Evolutionary conservation across 2,329 filamentous ascomycete genomes (phyloP).

Genomic region (Aspergillus pseudoviridinutans): DNA sequence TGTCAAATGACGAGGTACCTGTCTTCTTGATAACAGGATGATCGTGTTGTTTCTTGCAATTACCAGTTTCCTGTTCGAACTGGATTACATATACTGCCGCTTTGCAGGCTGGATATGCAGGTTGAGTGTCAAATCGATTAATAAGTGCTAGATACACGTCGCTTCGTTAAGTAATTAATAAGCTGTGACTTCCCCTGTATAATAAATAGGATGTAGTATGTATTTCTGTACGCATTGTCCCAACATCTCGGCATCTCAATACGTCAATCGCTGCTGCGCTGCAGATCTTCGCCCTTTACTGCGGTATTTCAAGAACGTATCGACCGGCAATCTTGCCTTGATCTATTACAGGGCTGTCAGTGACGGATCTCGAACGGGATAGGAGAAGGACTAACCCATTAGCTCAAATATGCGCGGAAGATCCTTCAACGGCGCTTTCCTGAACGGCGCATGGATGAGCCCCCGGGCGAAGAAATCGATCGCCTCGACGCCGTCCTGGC

Average conservation of each 20-base stretch:
- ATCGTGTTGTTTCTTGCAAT: not conserved
- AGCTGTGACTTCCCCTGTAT: too few species aligned
- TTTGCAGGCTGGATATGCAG: not conserved
- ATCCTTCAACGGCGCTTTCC: conserved; percentile 76
- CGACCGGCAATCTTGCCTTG: conserved; percentile 41
- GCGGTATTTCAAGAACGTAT: conserved; percentile 44
- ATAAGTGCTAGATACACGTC: not conserved
- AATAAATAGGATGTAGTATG: too few species aligned
- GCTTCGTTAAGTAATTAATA: too few species aligned
- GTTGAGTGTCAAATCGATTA: not conserved
- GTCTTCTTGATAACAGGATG: too few species aligned
- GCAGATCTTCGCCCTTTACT: conserved; percentile 17
- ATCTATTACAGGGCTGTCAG: conserved; percentile 24
- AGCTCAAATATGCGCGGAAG: conserved; percentile 75
- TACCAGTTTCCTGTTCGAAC: not conserved
- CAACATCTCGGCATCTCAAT: too few species aligned
- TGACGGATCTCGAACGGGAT: not conserved
- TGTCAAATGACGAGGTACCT: not conserved
- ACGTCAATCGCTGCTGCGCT: too few species aligned
- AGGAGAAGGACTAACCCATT: conserved; percentile 47
- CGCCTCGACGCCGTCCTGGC: conserved; percentile 81
- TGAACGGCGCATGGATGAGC: conserved; percentile 81
- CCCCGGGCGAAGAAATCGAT: conserved; percentile 84
- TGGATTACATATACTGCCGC: too few species aligned
- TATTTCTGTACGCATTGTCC: too few species aligned